Conservation (phyloP, 2,329 filamentous ascomycete species). For the Tricladium varicosporioides region DNA sequence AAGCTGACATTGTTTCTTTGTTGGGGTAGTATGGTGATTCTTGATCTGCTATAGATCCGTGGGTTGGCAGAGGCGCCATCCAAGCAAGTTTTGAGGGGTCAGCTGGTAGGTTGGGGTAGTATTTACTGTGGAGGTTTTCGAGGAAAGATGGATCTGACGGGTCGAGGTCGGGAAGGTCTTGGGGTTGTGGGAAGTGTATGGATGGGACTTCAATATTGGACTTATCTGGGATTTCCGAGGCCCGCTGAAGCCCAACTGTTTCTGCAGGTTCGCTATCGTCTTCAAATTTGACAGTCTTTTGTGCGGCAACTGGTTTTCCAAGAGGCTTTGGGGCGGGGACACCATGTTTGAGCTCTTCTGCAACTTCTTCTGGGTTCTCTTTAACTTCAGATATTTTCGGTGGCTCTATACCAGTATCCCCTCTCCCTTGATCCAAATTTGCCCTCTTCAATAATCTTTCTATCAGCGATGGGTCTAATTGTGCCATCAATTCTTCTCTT, state of each 20-base stretch:
- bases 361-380: not conserved
- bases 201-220: conserved; percentile 59
- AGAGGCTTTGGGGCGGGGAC: conserved; percentile 23
- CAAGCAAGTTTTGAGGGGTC: conserved; percentile 85
- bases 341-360: conserved; percentile 6
- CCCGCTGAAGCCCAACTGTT: conserved; percentile 40
- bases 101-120: conserved; percentile 84
- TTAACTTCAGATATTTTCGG: conserved; percentile 1
- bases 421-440: conserved; percentile 33
- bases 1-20: conserved; percentile 67
- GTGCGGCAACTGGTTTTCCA: conserved; percentile 36
- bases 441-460: conserved; percentile 62
- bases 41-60: conserved; percentile 61
- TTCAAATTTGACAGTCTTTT: conserved; percentile 40
- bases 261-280: conserved; percentile 38
- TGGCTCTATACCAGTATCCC: conserved; percentile 30
- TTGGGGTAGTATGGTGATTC: conserved; percentile 81
- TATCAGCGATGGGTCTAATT: conserved; percentile 71
- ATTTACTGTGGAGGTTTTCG: conserved; percentile 80
- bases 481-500: conserved; percentile 74
- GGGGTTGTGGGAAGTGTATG: conserved; percentile 40
- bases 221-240: conserved; percentile 33
- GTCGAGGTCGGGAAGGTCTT: conserved; percentile 70
- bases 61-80: conserved; percentile 74
- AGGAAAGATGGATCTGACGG: conserved; percentile 82